Percentiles rank a stretch among this genome's conserved stretches.
These are phyloP conservation scores for Przewalskia tangutica DNA, from an alignment of 257 asterid species.

Conservation along the genomic window DNA sequence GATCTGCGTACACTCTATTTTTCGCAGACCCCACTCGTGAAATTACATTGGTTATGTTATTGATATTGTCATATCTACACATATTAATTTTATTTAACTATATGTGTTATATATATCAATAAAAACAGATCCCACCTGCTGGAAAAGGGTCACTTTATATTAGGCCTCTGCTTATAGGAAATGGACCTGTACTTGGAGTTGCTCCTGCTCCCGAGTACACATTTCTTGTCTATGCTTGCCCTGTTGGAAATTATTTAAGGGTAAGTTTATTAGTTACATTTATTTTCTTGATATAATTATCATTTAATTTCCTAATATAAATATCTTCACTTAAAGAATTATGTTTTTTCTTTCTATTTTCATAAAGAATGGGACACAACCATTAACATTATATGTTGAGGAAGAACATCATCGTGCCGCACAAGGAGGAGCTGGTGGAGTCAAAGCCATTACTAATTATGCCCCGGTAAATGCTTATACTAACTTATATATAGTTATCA, in stretches of 20 bases:
- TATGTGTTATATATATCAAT: background rate
- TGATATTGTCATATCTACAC: background rate
- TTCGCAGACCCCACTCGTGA: too few relatives aligned
- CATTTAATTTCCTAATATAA: background rate
- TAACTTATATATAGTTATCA: background rate
- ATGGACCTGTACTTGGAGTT: slow-evolving; percentile 66
- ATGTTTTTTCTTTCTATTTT: background rate
- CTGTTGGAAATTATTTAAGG: slow-evolving; percentile 85
- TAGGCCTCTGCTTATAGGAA: slow-evolving; percentile 80
- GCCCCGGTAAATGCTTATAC: slow-evolving; percentile 38
- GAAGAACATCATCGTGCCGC: slow-evolving; percentile 63
- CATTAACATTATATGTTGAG: slow-evolving; percentile 57
- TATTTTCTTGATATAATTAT: background rate
- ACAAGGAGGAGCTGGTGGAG: slow-evolving; percentile 80
- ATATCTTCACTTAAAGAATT: background rate
- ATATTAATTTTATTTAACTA: background rate
- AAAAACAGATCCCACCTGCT: slow-evolving; percentile 74
- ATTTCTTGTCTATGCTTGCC: slow-evolving; percentile 70
- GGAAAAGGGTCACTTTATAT: slow-evolving; percentile 81
- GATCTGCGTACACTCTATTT: too few relatives aligned
- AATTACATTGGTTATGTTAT: too few relatives aligned
- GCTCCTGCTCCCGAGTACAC: slow-evolving; percentile 77
- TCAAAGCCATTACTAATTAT: slow-evolving; percentile 71
- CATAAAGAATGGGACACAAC: slow-evolving; percentile 44
- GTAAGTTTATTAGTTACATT: slow-evolving; percentile 10